A percentile compares a stretch with the other conserved stretches of the same genome.
Conservation (phyloP, 768 basidiomycete species). For the Suillus brevipes region DNA sequence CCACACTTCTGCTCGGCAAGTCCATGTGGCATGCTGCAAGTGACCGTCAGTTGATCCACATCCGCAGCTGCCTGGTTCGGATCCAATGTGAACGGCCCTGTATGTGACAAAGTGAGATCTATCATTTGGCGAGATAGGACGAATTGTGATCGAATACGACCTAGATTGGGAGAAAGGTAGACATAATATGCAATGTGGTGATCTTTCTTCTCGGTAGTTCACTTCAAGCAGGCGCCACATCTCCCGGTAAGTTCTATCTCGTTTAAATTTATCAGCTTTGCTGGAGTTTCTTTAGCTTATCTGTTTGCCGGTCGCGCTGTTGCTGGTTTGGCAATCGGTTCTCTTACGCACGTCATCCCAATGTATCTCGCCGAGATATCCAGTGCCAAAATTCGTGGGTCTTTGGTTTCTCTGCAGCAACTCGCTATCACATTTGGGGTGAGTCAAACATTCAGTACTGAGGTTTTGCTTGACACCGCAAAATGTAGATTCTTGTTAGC, state of each 20-base stretch:
- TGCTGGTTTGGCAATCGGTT: conserved; percentile 20
- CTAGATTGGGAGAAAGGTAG: conserved; percentile 31
- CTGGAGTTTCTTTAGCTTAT: conserved; percentile 18
- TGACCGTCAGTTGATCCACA: conserved; percentile 10
- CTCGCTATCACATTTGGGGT: conserved; percentile 38
- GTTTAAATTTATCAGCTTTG: neutral
- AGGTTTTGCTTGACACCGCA: neutral
- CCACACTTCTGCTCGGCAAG: conserved; percentile 31
- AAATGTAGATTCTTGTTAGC: conserved; percentile 31
- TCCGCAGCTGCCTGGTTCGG: conserved; percentile 31
- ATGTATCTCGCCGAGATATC: conserved; percentile 43
- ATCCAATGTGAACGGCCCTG: conserved; percentile 30
- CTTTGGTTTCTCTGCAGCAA: conserved; percentile 38
- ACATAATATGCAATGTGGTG: conserved; percentile 30
- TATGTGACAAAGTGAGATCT: conserved; percentile 28
- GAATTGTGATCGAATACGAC: neutral
- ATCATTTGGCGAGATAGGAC: neutral
- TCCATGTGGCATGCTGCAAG: neutral
- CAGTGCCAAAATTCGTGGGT: conserved; percentile 38
- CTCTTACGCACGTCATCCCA: conserved; percentile 25
- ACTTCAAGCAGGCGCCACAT: conserved; percentile 32
- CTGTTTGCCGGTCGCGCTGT: conserved; percentile 33
- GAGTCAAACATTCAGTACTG: conserved; percentile 10
- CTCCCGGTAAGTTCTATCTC: conserved; percentile 16
- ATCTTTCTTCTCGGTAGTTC: conserved; percentile 33